A percentile compares a stretch with the other conserved stretches of the same genome.
These are phyloP conservation scores for Pseudocercospora pini-densiflorae DNA, from an alignment of 2,329 filamentous ascomycete genomes.

Conservation along the genomic window DNA sequence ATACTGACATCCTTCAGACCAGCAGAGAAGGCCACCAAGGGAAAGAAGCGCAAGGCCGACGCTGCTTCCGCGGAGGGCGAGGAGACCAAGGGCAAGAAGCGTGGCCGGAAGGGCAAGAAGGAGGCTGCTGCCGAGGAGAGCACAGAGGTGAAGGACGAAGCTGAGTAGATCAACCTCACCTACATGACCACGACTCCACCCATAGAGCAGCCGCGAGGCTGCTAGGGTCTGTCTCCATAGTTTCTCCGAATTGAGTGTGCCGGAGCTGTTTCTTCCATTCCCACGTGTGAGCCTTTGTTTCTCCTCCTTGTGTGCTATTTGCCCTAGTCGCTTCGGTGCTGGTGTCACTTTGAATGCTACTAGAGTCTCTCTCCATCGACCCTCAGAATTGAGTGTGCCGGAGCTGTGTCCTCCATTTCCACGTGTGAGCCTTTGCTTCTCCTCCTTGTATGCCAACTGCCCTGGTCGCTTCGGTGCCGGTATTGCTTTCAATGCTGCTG, in stretches of 20 bases:
- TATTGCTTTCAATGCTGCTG: too few relatives aligned
- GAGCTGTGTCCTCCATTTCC: not conserved
- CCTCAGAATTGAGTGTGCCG: too few relatives aligned
- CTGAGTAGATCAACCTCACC: not conserved
- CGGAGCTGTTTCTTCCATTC: not conserved
- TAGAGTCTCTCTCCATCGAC: too few relatives aligned
- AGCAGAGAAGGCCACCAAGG: constrained; percentile 12
- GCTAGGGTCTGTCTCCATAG: not conserved
- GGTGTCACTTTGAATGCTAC: too few relatives aligned
- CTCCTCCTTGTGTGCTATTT: too few relatives aligned
- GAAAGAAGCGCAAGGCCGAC: constrained; percentile 38
- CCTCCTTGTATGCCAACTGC: too few relatives aligned
- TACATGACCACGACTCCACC: not conserved
- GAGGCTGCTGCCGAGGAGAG: constrained; percentile 38
- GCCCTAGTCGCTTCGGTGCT: too few relatives aligned
- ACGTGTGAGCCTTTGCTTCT: too few relatives aligned
- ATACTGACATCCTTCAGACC: not conserved
- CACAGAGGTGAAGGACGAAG: constrained; percentile 55
- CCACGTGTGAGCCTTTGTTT: not conserved
- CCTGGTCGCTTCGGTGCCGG: too few relatives aligned
- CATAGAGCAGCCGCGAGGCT: not conserved
- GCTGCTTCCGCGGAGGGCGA: not conserved
- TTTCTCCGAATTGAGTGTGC: not conserved
- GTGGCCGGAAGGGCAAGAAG: constrained; percentile 44
- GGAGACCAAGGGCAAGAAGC: constrained; percentile 28